Percentiles rank a stretch among this genome's conserved stretches.
These are phyloP conservation scores for Lasiodiplodia theobromae DNA, from an alignment of 2,329 filamentous ascomycete species.

Conservation along the genomic window DNA sequence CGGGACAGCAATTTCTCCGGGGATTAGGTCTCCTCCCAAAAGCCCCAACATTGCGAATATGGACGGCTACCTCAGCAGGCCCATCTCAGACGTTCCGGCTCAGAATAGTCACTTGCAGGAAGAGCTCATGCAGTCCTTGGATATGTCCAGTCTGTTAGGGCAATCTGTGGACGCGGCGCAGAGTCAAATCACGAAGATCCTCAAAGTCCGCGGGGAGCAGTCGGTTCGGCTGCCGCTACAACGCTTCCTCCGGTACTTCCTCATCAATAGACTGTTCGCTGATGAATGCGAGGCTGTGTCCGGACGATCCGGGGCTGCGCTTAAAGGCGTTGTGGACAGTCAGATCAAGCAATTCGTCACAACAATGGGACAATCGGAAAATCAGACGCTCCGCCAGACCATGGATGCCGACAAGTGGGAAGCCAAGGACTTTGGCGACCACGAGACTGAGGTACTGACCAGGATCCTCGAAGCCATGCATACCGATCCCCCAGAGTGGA, in stretches of 20 bases:
- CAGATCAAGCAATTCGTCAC: constrained; percentile 85
- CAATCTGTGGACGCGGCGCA: constrained; percentile 83
- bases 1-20: constrained; percentile 62
- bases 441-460: constrained; percentile 66
- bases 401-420: constrained; percentile 86
- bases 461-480: constrained; percentile 74
- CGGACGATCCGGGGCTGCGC: constrained; percentile 74
- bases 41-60: constrained; percentile 54
- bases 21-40: constrained; percentile 55
- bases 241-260: constrained; percentile 82
- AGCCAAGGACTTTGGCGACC: constrained; percentile 75
- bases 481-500: constrained; percentile 72
- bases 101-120: constrained; percentile 61
- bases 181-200: constrained; percentile 73
- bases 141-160: constrained; percentile 78
- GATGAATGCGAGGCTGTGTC: constrained; percentile 88
- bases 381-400: constrained; percentile 74
- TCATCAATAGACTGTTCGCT: constrained; percentile 80
- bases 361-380: constrained; percentile 73
- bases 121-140: constrained; percentile 77
- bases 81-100: constrained; percentile 31
- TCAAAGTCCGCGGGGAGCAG: constrained; percentile 79
- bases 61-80: constrained; percentile 48
- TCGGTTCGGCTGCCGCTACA: constrained; percentile 71
- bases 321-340: constrained; percentile 80